Evolutionary conservation across 2,329 filamentous ascomycete species (phyloP).

Genomic region (Talaromyces funiculosus): DNA sequence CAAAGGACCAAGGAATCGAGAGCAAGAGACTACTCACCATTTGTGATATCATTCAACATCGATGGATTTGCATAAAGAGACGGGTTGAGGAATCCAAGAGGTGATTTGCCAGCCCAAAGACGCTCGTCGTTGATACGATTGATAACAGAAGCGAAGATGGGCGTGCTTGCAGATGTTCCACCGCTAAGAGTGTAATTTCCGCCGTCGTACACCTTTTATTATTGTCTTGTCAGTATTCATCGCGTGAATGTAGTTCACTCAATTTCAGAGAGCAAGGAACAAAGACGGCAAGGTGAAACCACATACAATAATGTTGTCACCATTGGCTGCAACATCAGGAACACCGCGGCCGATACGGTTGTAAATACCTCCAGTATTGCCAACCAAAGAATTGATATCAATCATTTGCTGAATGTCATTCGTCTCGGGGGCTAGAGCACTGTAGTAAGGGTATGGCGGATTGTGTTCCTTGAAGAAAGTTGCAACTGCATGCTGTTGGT

Average conservation of each 20-base stretch:
- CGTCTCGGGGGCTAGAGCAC: slow-evolving; percentile 7
- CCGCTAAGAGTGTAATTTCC: slow-evolving; percentile 10
- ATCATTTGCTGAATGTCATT: slow-evolving; percentile 12
- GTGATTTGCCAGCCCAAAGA: slow-evolving; percentile 11
- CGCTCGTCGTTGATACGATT: slow-evolving; percentile 14
- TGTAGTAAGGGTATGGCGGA: slow-evolving; percentile 13
- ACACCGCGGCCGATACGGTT: slow-evolving; percentile 10
- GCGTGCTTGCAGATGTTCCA: slow-evolving; percentile 12
- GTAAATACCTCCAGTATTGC: slow-evolving; percentile 9
- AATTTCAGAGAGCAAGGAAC: background rate
- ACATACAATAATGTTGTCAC: slow-evolving; percentile 12
- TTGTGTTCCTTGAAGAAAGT: slow-evolving; percentile 12
- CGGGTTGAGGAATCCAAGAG: slow-evolving; percentile 11
- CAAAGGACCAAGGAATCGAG: background rate
- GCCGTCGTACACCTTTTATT: background rate
- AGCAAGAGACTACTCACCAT: background rate
- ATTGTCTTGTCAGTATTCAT: background rate
- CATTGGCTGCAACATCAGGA: slow-evolving; percentile 12
- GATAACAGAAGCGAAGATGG: slow-evolving; percentile 11
- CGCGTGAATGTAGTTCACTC: background rate
- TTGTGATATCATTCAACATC: slow-evolving; percentile 13
- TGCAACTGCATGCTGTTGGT: slow-evolving; percentile 7
- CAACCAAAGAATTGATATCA: slow-evolving; percentile 6
- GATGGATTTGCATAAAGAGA: slow-evolving; percentile 10
- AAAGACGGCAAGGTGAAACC: background rate